These are phyloP conservation scores for Angophora floribunda DNA, from an alignment of 345 rosid genomes.

Conservation along the genomic window DNA sequence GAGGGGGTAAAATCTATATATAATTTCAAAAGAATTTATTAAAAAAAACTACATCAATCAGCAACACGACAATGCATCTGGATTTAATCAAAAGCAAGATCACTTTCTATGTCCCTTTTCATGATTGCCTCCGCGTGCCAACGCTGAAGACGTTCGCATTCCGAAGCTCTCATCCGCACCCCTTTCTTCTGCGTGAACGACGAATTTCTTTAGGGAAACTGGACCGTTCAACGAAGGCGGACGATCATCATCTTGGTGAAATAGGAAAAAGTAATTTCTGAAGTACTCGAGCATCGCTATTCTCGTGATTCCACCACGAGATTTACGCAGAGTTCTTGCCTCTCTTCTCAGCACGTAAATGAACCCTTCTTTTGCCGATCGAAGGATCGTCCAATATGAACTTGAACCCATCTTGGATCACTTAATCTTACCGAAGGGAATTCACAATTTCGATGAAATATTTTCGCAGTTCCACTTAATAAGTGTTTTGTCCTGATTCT, in stretches of 20 bases:
- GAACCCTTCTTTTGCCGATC: not conserved
- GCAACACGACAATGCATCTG: not conserved
- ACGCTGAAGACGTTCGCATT: not conserved
- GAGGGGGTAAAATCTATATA: not conserved
- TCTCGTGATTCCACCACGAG: not conserved
- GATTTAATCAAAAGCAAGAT: not conserved
- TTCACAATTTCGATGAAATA: not conserved
- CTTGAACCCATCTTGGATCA: not conserved
- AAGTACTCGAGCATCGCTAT: not conserved
- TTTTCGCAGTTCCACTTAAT: not conserved
- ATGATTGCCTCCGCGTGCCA: not conserved
- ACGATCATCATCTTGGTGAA: not conserved
- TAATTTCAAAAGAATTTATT: not conserved
- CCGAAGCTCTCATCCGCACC: not conserved
- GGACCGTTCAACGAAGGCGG: not conserved
- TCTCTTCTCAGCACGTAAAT: not conserved
- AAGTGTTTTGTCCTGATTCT: not conserved
- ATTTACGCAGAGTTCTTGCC: not conserved
- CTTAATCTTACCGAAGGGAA: not conserved
- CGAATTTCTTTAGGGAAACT: not conserved
- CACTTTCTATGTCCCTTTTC: not conserved
- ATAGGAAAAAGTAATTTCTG: not conserved
- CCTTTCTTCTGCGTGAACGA: not conserved
- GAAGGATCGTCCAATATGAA: not conserved
- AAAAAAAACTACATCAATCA: not conserved